Evolutionary conservation across 164 flowering plant genomes (phyloP), one percentile per base, ranked within the genome.

Genomic region (Magnolia changhungtana): DNA sequence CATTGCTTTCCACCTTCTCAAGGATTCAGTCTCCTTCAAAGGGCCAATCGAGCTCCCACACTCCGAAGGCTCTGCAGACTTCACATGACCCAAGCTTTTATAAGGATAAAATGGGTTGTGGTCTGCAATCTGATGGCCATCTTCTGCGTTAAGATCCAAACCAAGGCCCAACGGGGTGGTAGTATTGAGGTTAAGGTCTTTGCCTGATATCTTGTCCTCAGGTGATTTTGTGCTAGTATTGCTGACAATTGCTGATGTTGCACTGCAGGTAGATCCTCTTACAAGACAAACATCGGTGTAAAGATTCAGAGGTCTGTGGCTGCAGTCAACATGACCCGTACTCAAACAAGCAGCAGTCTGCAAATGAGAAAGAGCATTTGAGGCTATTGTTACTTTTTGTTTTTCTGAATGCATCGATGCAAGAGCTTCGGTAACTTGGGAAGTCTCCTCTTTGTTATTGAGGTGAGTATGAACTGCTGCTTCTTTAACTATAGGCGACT

Each of bases 1-100:
- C 97, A 94, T 88, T 78, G 88, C 92, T 76, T 89, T 86, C 99
- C 98, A 94, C 23, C 80, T 58, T 74, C 65, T 82, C 77, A 90
- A 49, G 8, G 94, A 74, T 71, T 89, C 93, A 71, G 84, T 90
- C 71, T 84, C 88, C 74, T 89, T 90, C 82, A 86, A 66, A 1
- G 92, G 87, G 7, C 86, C 91, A 63, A 84, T 83, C 14, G 90
- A 81, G 75, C 94, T 94, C 61, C 84, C 95, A 85, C 94, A 89
- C 71, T 90, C 95, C 14, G 89, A 91, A 75, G 80, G 76, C 58
- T 88, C 90, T 59, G 73, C 82, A n/a, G 85, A 67, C 78, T 88
- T 91, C 75, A 75, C 61, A 67, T 79, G 72, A 66, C 75, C 80
- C 68, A 27, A 77, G 31, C 27, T 76, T 75, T 84, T 90, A 80